Conservation (phyloP, 1,284 basidiomycete species). For the Naganishia cerealis region DNA sequence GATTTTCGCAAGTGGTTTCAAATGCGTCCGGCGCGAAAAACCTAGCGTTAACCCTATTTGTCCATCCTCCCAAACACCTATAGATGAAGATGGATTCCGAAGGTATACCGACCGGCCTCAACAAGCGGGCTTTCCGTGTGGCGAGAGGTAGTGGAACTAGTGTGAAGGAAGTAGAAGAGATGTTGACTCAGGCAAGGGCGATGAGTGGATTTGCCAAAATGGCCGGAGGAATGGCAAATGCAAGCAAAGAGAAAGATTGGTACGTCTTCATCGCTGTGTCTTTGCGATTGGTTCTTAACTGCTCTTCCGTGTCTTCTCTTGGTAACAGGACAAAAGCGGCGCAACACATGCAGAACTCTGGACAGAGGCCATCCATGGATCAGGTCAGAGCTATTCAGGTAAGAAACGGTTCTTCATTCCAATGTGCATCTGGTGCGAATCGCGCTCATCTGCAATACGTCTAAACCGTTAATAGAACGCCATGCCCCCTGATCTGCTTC, state of each 20-base stretch:
- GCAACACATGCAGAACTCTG: conserved; percentile 85
- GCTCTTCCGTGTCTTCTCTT: background rate
- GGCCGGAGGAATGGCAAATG: conserved; percentile 67
- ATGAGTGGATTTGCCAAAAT: conserved; percentile 97
- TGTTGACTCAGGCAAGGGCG: conserved; percentile 92
- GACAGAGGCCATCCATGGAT: conserved; percentile 77
- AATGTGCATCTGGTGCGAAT: conserved; percentile 17
- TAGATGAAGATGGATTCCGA: conserved; percentile 69
- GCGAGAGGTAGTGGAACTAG: conserved; percentile 93
- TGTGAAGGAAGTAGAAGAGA: conserved; percentile 93
- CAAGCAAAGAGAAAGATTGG: conserved; percentile 34
- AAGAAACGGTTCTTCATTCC: conserved; percentile 56
- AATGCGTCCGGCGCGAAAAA: background rate
- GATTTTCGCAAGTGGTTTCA: conserved; percentile 64
- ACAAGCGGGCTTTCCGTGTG: conserved; percentile 82
- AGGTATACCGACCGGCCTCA: conserved; percentile 76
- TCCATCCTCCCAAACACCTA: background rate
- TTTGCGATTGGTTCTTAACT: background rate
- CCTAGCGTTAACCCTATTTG: background rate
- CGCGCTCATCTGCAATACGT: conserved; percentile 45
- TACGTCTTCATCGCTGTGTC: background rate
- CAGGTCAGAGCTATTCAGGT: conserved; percentile 84
- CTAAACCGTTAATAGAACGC: conserved; percentile 58
- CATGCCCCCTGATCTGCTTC: conserved; percentile 84
- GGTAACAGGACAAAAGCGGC: conserved; percentile 70